A percentile compares a stretch with the other conserved stretches of the same genome.
These are phyloP conservation scores for Globisporangium viniferum DNA, from an alignment of 352 stramenopile species.

Conservation along the genomic window DNA sequence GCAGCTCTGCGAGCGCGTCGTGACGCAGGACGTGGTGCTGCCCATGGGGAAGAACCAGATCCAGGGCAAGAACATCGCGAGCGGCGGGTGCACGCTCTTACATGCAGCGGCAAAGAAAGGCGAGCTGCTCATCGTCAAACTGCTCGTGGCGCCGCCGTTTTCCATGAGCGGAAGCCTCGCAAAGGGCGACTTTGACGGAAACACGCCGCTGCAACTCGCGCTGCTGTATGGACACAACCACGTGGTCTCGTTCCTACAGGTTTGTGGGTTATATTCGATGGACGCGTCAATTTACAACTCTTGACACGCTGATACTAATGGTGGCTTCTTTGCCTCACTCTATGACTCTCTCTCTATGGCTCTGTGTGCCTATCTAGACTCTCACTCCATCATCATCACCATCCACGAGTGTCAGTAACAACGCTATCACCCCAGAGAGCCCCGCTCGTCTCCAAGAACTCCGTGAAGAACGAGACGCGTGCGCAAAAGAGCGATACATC, in stretches of 20 bases:
- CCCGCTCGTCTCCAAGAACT: constrained; percentile 17
- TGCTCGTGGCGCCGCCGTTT: constrained; percentile 42
- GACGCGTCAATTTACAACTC: not conserved
- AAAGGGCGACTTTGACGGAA: constrained; percentile 57
- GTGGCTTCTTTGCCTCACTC: not conserved
- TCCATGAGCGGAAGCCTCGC: constrained; percentile 17
- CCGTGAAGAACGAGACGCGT: constrained; percentile 33
- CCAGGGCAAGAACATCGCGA: constrained; percentile 68
- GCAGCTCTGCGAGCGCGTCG: constrained; percentile 22
- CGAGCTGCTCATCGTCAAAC: constrained; percentile 44
- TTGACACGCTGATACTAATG: not conserved
- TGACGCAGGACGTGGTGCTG: constrained; percentile 67
- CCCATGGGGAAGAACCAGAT: constrained; percentile 55
- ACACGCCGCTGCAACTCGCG: constrained; percentile 45
- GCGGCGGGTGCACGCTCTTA: constrained; percentile 64
- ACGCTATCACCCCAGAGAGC: not conserved
- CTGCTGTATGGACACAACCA: constrained; percentile 39
- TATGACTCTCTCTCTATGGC: not conserved
- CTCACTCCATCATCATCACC: not conserved
- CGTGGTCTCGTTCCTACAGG: constrained; percentile 37
- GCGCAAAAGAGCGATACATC: constrained; percentile 47
- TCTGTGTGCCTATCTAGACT: not conserved
- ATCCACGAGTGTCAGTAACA: not conserved
- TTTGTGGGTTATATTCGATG: constrained; percentile 2
- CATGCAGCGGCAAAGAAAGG: constrained; percentile 67